Evolutionary conservation across 2,329 filamentous ascomycete genomes (phyloP).

Genomic region (Colletotrichum paranaense): DNA sequence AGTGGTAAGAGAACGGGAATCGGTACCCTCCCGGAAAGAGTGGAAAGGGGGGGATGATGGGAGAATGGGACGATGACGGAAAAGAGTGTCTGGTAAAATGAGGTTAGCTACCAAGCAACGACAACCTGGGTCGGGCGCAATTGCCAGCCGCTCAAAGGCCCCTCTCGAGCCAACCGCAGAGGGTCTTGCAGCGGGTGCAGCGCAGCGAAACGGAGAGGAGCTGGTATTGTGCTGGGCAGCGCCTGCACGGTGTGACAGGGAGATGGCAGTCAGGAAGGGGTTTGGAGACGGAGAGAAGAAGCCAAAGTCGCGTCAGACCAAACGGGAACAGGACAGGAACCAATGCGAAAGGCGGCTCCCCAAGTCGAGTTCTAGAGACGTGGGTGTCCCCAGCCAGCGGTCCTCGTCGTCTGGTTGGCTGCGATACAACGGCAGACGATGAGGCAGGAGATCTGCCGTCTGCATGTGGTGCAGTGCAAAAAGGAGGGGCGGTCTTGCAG

Average conservation of each 20-base stretch:
- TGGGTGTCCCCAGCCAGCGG: constrained; percentile 10
- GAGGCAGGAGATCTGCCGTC: constrained; percentile 28
- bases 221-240: constrained; percentile 10
- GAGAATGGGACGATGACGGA: constrained; percentile 6
- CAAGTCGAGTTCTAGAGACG: constrained; percentile 7
- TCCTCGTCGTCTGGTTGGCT: constrained; percentile 8
- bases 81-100: constrained; percentile 22
- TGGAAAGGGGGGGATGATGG: constrained; percentile 23
- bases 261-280: constrained; percentile 16
- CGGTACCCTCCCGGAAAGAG: constrained; percentile 14
- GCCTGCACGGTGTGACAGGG: constrained; percentile 21
- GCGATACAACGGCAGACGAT: constrained; percentile 18
- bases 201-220: constrained; percentile 2
- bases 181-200: constrained; percentile 1
- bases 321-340: constrained; percentile 6
- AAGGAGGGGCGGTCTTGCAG: constrained; percentile 16
- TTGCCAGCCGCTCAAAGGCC: constrained; percentile 15
- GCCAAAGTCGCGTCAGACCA: constrained; percentile 11
- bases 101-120: constrained; percentile 24
- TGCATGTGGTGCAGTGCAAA: constrained; percentile 3
- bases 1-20: neutral
- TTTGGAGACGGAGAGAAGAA: constrained; percentile 13
- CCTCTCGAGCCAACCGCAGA: constrained; percentile 17
- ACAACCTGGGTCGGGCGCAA: constrained; percentile 13
- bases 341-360: constrained; percentile 17